Percentiles rank a stretch among this genome's conserved stretches.
Conservation (phyloP, 495 filamentous ascomycete genomes). For the Penicillium salamii region DNA sequence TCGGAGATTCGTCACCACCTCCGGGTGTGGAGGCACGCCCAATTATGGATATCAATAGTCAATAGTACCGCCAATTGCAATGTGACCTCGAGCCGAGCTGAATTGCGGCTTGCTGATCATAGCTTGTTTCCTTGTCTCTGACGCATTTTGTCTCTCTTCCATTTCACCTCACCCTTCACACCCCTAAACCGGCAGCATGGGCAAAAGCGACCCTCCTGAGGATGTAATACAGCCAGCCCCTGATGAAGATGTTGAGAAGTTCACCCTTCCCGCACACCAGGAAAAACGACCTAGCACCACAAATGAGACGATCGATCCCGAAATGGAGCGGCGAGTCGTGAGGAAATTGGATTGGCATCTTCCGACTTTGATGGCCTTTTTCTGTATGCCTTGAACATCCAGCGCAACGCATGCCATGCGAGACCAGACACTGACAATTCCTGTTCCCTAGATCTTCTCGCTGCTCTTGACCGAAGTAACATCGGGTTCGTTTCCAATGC, state of each 20-base stretch:
- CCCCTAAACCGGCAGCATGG: slow-evolving; percentile 19
- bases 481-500: slow-evolving; percentile 45
- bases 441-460: slow-evolving; percentile 50
- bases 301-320: slow-evolving; percentile 42
- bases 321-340: slow-evolving; percentile 53
- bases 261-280: slow-evolving; percentile 18
- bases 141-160: not conserved
- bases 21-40: not conserved
- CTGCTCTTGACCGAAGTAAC: slow-evolving; percentile 69
- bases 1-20: not conserved
- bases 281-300: slow-evolving; percentile 19
- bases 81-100: not conserved
- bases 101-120: not conserved
- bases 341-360: slow-evolving; percentile 57
- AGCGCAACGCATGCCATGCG: not conserved
- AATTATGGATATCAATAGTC: not conserved
- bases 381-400: slow-evolving; percentile 41
- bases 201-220: slow-evolving; percentile 20
- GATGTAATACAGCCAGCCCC: slow-evolving; percentile 26
- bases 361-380: slow-evolving; percentile 48
- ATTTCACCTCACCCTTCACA: not conserved
- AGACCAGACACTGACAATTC: not conserved
- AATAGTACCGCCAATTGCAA: not conserved
- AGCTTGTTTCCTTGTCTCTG: not conserved
- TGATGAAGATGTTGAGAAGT: slow-evolving; percentile 32